These are phyloP conservation scores for Fusarium falciforme DNA, from an alignment of 2,329 filamentous ascomycete genomes.

Conservation along the genomic window DNA sequence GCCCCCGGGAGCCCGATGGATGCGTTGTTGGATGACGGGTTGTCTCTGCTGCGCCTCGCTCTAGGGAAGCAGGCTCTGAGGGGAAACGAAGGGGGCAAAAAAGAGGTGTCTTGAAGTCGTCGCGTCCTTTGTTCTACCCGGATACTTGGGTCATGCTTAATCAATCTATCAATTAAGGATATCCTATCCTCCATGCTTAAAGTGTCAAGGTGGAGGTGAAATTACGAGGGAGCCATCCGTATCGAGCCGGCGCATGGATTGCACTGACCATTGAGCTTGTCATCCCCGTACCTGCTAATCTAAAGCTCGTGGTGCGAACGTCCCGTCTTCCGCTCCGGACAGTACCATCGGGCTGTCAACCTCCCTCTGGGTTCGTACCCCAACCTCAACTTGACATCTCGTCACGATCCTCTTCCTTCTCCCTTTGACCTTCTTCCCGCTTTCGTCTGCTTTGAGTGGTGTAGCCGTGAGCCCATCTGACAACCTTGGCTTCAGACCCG, in stretches of 20 bases:
- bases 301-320: not conserved
- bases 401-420: not conserved
- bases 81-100: not conserved
- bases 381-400: conserved; percentile 31
- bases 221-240: not conserved
- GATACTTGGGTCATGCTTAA: no score
- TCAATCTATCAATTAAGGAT: not conserved
- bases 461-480: not conserved
- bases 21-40: not conserved
- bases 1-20: conserved; percentile 11
- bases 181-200: not conserved
- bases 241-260: not conserved
- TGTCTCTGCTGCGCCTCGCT: conserved; percentile 30
- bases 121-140: no score
- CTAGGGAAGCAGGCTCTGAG: not conserved
- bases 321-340: not conserved
- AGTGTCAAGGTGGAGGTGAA: not conserved
- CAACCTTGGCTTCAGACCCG: not conserved
- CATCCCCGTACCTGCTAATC: not conserved
- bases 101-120: not conserved
- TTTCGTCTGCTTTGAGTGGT: not conserved
- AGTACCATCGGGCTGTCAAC: not conserved
- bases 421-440: not conserved
- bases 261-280: conserved; percentile 6
- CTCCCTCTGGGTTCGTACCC: conserved; percentile 7